phyloP scores from a whole-genome alignment of 176 grass and related monocot genomes.

The Ensete ventricosum region DNA sequence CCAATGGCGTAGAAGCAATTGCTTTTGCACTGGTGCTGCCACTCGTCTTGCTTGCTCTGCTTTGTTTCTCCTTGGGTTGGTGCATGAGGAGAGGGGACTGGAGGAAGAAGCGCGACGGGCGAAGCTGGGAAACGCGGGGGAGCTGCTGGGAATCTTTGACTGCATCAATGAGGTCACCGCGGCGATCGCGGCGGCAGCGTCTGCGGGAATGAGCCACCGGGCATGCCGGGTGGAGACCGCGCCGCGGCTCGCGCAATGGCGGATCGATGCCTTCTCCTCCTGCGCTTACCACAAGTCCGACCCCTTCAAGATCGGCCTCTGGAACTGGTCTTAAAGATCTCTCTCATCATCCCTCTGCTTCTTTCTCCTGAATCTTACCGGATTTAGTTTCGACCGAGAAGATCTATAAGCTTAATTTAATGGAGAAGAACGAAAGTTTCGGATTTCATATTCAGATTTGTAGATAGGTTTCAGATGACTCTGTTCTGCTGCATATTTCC shows the following conservation, averaged over 20 bases:
- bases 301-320: slow-evolving; percentile 82
- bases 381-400: too few species aligned
- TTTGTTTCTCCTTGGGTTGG: slow-evolving; percentile 12
- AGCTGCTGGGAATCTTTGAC: slow-evolving; percentile 72
- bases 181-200: slow-evolving; percentile 57
- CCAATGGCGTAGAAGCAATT: slow-evolving; percentile 54
- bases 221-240: slow-evolving; percentile 70
- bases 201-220: slow-evolving; percentile 49
- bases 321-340: slow-evolving; percentile 55
- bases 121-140: slow-evolving; percentile 64
- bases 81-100: not conserved
- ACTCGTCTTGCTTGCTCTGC: not conserved
- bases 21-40: slow-evolving; percentile 15
- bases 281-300: slow-evolving; percentile 82
- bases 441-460: not conserved
- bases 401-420: too few species aligned
- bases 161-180: slow-evolving; percentile 97
- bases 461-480: not conserved
- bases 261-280: slow-evolving; percentile 62
- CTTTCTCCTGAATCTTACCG: too few species aligned
- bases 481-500: not conserved
- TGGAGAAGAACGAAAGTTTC: not conserved
- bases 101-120: slow-evolving; percentile 21
- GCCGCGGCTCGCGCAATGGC: slow-evolving; percentile 84
- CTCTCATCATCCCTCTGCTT: too few species aligned